Conservation (phyloP, 2,329 filamentous ascomycete genomes). For the Hymenoscyphus salicellus region DNA sequence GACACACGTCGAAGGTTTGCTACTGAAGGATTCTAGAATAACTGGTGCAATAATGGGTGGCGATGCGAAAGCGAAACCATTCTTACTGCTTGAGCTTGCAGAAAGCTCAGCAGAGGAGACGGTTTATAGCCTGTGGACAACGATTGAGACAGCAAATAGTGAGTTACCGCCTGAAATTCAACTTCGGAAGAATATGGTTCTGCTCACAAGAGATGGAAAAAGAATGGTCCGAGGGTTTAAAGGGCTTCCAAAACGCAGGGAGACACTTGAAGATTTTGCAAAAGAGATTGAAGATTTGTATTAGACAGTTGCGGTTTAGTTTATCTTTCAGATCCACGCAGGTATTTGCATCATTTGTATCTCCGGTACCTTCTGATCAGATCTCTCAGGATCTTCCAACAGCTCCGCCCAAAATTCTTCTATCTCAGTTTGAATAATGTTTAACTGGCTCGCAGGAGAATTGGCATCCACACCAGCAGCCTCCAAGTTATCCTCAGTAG, state of each 20-base stretch:
- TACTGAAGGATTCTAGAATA: constrained; percentile 3
- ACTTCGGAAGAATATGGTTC: constrained; percentile 3
- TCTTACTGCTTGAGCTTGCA: background rate
- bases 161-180: background rate
- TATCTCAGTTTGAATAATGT: background rate
- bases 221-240: background rate
- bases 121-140: background rate
- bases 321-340: background rate
- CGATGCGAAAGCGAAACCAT: background rate
- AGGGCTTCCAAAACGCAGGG: constrained; percentile 1
- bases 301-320: background rate
- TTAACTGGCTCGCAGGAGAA: background rate
- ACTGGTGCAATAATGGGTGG: constrained; percentile 6
- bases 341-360: background rate
- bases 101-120: background rate
- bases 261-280: background rate
- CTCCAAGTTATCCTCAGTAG: background rate
- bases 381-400: background rate
- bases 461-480: background rate
- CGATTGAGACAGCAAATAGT: background rate
- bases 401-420: background rate
- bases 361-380: background rate
- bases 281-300: constrained; percentile 3
- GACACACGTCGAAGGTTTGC: constrained; percentile 1
- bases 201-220: background rate